These are phyloP conservation scores for Starmera stellimalicola DNA, from an alignment of 1,139 yeast species.

Conservation along the genomic window DNA sequence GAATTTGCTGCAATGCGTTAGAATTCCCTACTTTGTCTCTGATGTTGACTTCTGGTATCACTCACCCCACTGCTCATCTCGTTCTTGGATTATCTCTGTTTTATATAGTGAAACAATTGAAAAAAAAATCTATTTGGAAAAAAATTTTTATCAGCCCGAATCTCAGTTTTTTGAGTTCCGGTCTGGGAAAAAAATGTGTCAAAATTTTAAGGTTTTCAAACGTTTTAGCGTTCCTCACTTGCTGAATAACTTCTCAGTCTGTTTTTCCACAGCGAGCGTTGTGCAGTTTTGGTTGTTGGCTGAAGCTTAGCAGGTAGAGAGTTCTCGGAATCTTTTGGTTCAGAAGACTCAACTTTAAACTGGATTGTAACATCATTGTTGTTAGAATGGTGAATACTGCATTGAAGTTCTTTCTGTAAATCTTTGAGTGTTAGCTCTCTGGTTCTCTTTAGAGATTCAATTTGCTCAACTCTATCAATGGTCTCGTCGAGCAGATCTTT, in stretches of 20 bases:
- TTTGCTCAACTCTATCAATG: slow-evolving; percentile 61
- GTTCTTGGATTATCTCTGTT: too few species aligned
- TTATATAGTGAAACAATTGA: too few species aligned
- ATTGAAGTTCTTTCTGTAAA: slow-evolving; percentile 27
- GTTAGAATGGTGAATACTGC: too few species aligned
- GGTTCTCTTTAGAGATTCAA: slow-evolving; percentile 74
- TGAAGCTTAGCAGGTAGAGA: slow-evolving; percentile 19
- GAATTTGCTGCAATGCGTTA: slow-evolving; percentile 7
- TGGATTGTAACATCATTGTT: too few species aligned
- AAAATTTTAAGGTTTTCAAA: too few species aligned
- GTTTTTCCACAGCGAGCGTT: slow-evolving; percentile 14
- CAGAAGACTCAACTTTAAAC: too few species aligned
- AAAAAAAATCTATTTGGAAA: too few species aligned
- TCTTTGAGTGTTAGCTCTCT: slow-evolving; percentile 73
- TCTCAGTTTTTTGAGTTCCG: too few species aligned
- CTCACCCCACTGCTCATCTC: background rate
- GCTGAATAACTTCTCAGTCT: slow-evolving; percentile 7
- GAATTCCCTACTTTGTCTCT: background rate
- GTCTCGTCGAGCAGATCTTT: slow-evolving; percentile 63
- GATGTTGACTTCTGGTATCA: background rate
- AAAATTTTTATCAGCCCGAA: too few species aligned
- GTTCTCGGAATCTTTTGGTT: too few species aligned
- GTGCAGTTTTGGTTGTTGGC: slow-evolving; percentile 17
- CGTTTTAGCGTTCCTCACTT: too few species aligned
- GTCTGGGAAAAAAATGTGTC: too few species aligned